Base-by-base conservation (phyloP, 208 protist genomes). In the Strigomonas culicis region DNA sequence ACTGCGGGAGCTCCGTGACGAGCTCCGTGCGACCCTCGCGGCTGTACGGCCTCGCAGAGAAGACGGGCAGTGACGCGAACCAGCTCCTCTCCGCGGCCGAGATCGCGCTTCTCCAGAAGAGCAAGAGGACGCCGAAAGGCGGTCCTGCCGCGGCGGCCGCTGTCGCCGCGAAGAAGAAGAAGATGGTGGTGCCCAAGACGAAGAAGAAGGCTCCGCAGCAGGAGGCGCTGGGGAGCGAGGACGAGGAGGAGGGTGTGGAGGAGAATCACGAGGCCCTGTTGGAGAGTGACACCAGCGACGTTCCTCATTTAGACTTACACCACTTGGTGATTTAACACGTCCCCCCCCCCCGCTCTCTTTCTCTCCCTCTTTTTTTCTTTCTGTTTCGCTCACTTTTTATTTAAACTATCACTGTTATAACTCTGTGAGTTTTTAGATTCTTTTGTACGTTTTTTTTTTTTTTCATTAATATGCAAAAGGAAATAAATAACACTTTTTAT, bases 401-500 rank as follows among this genome's bases (percentile, higher is more conserved):
- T 52, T 80, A 11, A 62, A 44, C 62, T 49, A 57, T 52, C 11
- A 55, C 51, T 59, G 4, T 31, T n/a, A 13, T 50, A 39, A 19
- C 22, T 19, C 4, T 31, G 36, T 47, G 19, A 22, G 27, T 59
- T 53, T 63, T 63, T 41, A 39, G 15, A 31, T 28, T 4, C 13
- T 47, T 50, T 7, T 4, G 0, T 21, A 31, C 22, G 13, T 4
- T 49, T 47, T 27, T 46, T 43, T 71, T 58, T 47, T 24, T 65
- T 41, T 64, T 15, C 57, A 19, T 59, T 58, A 39, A 30, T 43
- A n/a, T 51, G 21, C 44, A 32, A 13, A 11, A 55, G 4, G 19
- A 24, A 53, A 66, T 25, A 19, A 97, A 88, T 34, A 98, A 98
- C 22, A 32, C 27, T 31, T 50, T 1, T n/a, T 32, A 7, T n/a